A percentile compares a stretch with the other conserved stretches of the same genome.
Evolutionary conservation across 768 basidiomycete species (phyloP).

Genomic region (Phanerodontia chrysosporium): DNA sequence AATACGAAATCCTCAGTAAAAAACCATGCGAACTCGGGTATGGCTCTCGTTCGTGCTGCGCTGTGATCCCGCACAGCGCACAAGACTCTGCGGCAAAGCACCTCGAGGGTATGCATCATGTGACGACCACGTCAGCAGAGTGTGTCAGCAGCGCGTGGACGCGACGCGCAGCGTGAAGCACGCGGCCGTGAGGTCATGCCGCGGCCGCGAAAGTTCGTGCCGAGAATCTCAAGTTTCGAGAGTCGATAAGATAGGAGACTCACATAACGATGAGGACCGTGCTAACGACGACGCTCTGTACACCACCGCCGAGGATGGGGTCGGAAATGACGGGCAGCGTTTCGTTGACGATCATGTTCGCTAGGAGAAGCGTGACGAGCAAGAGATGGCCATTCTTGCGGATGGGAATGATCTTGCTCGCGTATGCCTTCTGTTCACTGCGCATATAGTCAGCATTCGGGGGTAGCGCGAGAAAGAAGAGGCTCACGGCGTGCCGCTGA

Average conservation of each 20-base stretch:
- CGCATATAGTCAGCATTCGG: conserved; percentile 1
- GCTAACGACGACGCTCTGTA: conserved; percentile 73
- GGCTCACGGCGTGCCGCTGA: conserved; percentile 77
- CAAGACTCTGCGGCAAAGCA: too few species aligned
- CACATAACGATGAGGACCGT: conserved; percentile 87
- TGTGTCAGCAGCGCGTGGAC: conserved; percentile 3
- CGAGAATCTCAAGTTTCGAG: neutral
- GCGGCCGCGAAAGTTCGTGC: neutral
- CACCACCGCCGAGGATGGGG: conserved; percentile 73
- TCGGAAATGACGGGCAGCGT: conserved; percentile 81
- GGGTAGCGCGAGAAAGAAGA: conserved; percentile 6
- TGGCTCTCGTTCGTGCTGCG: too few species aligned
- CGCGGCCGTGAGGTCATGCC: conserved; percentile 11
- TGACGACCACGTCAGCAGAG: neutral
- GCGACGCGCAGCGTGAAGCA: conserved; percentile 5
- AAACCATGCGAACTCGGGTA: too few species aligned
- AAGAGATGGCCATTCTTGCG: conserved; percentile 80
- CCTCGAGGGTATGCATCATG: neutral
- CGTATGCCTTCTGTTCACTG: conserved; percentile 76
- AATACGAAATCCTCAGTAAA: neutral
- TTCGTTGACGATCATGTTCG: conserved; percentile 93
- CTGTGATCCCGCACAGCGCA: too few species aligned
- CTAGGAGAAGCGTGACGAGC: conserved; percentile 76
- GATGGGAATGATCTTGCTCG: conserved; percentile 82
- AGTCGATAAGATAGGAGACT: conserved; percentile 30